A percentile compares a stretch with the other conserved stretches of the same genome.
phyloP scores from a whole-genome alignment of 805 yeast species.

The Brettanomyces sp. region DNA sequence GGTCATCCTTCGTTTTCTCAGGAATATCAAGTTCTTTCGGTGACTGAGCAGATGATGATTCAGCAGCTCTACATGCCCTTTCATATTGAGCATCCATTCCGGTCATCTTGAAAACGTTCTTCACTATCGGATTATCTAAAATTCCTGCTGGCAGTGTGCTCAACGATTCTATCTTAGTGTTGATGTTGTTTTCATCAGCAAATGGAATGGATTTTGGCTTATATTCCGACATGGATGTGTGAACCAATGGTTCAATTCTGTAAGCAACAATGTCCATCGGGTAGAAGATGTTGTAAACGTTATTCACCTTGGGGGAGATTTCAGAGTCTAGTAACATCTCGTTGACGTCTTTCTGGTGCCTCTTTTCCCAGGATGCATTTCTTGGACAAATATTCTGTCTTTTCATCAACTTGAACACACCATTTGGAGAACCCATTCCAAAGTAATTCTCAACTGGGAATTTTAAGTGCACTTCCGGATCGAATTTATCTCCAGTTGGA shows the following conservation, averaged over 20 bases:
- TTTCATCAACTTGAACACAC: conserved; percentile 70
- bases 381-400: conserved; percentile 49
- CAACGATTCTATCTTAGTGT: conserved; percentile 18
- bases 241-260: conserved; percentile 76
- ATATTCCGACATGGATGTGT: conserved; percentile 35
- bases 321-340: conserved; percentile 8
- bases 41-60: not conserved
- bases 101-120: conserved; percentile 10
- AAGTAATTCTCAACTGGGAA: conserved; percentile 72
- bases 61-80: conserved; percentile 1
- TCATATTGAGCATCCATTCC: conserved; percentile 10
- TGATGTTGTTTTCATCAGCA: conserved; percentile 38
- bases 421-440: conserved; percentile 85
- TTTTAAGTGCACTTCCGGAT: conserved; percentile 34
- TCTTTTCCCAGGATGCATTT: not conserved
- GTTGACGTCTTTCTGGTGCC: conserved; percentile 3
- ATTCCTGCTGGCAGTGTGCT: conserved; percentile 12
- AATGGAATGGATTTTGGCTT: conserved; percentile 53
- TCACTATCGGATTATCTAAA: conserved; percentile 20
- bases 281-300: conserved; percentile 76
- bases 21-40: conserved; percentile 16
- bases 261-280: conserved; percentile 90
- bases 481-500: conserved; percentile 19
- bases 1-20: conserved; percentile 21
- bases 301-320: conserved; percentile 48